These are phyloP conservation scores for Plasmopara viticola DNA, from an alignment of 352 stramenopile genomes.

Conservation along the genomic window DNA sequence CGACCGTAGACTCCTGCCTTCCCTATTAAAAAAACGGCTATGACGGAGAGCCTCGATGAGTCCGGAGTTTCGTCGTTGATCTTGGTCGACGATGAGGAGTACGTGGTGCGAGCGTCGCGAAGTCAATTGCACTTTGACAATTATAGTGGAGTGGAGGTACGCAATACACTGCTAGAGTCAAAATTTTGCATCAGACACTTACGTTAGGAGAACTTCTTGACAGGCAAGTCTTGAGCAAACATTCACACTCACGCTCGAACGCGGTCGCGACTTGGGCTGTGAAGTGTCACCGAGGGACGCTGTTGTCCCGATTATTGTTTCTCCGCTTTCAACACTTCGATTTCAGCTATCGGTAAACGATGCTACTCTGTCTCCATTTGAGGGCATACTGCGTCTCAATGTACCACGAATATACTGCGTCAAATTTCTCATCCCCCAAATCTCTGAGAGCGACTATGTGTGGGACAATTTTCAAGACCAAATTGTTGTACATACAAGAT, in stretches of 20 bases:
- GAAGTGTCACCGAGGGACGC: slow-evolving; percentile 1
- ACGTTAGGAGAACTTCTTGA: slow-evolving; percentile 1
- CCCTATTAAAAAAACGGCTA: neutral
- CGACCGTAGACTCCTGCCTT: neutral
- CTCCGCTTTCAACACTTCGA: slow-evolving; percentile 36
- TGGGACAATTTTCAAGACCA: slow-evolving; percentile 70
- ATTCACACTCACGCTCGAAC: slow-evolving; percentile 16
- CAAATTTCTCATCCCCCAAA: slow-evolving; percentile 32
- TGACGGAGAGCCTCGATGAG: slow-evolving; percentile 5
- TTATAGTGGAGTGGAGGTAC: slow-evolving; percentile 12
- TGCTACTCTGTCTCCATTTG: slow-evolving; percentile 2
- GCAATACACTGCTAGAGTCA: too few species aligned
- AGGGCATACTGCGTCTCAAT: slow-evolving; percentile 17
- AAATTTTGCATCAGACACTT: slow-evolving; percentile 1
- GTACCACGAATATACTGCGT: slow-evolving; percentile 23
- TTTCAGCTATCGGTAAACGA: slow-evolving; percentile 30
- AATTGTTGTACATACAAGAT: slow-evolving; percentile 48
- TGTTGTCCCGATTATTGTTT: slow-evolving; percentile 40
- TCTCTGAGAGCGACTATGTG: slow-evolving; percentile 38
- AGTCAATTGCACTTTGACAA: slow-evolving; percentile 13
- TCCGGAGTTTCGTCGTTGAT: slow-evolving; percentile 12
- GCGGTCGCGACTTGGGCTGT: neutral
- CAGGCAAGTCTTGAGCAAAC: slow-evolving; percentile 8
- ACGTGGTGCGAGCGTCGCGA: slow-evolving; percentile 9
- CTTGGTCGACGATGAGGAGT: slow-evolving; percentile 15